phyloP scores from a whole-genome alignment of 129 eudicot species.

The Arctium minus region DNA sequence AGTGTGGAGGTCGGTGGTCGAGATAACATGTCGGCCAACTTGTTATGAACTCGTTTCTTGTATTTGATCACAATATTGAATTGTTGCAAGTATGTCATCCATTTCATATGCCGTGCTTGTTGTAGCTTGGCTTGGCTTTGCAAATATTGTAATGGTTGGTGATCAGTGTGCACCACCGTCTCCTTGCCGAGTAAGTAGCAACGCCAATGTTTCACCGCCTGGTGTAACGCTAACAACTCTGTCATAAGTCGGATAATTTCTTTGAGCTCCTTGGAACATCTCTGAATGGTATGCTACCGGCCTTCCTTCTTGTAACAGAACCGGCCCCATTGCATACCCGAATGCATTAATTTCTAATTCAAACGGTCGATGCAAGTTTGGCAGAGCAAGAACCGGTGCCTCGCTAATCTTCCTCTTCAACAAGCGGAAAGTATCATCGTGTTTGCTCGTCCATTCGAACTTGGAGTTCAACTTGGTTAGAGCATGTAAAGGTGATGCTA shows the following conservation, averaged over 20 bases:
- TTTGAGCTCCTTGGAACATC: conserved; percentile 1
- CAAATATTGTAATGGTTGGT: too few species aligned
- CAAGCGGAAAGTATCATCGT: conserved; percentile 5
- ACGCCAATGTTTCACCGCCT: conserved; percentile 10
- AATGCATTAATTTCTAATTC: conserved; percentile 22
- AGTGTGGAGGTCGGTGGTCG: too few species aligned
- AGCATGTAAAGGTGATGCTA: conserved; percentile 10
- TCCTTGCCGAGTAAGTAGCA: conserved; percentile 11
- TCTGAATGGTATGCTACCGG: conserved; percentile 11
- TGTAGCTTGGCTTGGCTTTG: too few species aligned
- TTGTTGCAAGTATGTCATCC: too few species aligned
- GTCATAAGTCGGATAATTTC: conserved; percentile 15
- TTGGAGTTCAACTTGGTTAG: background rate
- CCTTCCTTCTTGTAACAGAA: conserved; percentile 16
- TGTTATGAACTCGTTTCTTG: too few species aligned
- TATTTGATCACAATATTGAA: too few species aligned
- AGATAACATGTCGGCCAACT: too few species aligned
- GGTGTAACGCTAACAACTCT: conserved; percentile 1
- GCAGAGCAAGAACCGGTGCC: conserved; percentile 13
- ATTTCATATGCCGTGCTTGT: too few species aligned
- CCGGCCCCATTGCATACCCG: background rate
- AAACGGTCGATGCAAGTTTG: conserved; percentile 6
- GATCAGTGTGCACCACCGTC: background rate
- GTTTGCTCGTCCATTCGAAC: conserved; percentile 1
- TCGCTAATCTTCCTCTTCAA: conserved; percentile 12